phyloP scores from a whole-genome alignment of 768 basidiomycete genomes.

The Rhodotorula sphaerocarpa region DNA sequence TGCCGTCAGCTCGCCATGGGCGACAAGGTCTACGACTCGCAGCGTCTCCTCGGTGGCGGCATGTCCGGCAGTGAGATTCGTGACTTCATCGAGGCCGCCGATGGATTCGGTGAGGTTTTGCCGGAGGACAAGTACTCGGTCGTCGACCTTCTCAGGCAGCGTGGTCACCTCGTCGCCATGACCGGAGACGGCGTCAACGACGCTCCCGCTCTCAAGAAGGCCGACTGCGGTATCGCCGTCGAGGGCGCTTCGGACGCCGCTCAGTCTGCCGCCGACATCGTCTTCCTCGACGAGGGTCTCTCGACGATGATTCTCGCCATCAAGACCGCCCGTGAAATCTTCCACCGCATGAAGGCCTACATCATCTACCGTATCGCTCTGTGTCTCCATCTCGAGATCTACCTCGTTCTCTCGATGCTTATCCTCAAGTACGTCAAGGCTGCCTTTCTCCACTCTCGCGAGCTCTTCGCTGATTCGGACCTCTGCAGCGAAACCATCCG shows the following conservation, averaged over 20 bases:
- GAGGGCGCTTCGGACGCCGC: slow-evolving; percentile 49
- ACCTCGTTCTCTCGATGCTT: slow-evolving; percentile 48
- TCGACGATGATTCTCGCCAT: slow-evolving; percentile 47
- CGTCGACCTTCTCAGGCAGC: slow-evolving; percentile 46
- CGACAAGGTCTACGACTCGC: slow-evolving; percentile 50
- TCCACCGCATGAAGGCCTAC: slow-evolving; percentile 49
- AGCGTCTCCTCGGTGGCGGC: slow-evolving; percentile 47
- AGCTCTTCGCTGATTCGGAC: background rate
- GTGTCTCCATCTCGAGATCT: slow-evolving; percentile 51
- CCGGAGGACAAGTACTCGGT: slow-evolving; percentile 47
- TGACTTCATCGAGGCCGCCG: slow-evolving; percentile 50
- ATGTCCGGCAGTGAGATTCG: slow-evolving; percentile 49
- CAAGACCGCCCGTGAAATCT: slow-evolving; percentile 51
- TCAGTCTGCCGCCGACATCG: slow-evolving; percentile 48
- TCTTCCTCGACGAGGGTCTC: slow-evolving; percentile 51
- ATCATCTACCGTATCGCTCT: slow-evolving; percentile 50
- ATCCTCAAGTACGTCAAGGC: slow-evolving; percentile 49
- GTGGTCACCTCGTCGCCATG: slow-evolving; percentile 49
- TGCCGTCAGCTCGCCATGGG: slow-evolving; percentile 48
- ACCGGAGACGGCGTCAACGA: slow-evolving; percentile 41
- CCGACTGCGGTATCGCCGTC: slow-evolving; percentile 47
- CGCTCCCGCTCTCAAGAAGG: slow-evolving; percentile 29
- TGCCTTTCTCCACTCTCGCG: slow-evolving; percentile 38
- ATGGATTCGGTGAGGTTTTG: slow-evolving; percentile 50
- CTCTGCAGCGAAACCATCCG: slow-evolving; percentile 50